phyloP scores from a whole-genome alignment of 2,329 filamentous ascomycete genomes.

The Alternaria atra region DNA sequence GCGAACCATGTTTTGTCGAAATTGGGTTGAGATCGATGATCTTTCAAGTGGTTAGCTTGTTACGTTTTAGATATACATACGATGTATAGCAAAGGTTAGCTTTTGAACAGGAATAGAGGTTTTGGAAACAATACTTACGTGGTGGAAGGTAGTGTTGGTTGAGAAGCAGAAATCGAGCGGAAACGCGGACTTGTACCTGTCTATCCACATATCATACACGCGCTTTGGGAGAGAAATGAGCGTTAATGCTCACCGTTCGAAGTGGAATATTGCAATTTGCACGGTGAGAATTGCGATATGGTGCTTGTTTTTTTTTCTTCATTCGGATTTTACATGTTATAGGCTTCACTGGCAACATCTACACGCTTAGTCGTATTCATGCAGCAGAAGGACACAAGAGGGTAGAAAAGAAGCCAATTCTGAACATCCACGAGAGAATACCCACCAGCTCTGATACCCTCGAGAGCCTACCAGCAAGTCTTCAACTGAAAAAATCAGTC shows the following conservation, averaged over 20 bases:
- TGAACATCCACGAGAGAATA: background rate
- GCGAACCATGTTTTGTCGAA: no score
- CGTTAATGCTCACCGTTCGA: background rate
- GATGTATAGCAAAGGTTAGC: background rate
- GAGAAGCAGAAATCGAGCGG: background rate
- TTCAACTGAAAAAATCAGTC: background rate
- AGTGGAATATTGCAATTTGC: background rate
- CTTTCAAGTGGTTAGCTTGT: background rate
- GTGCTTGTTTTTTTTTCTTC: background rate
- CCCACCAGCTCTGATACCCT: background rate
- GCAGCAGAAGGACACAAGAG: background rate
- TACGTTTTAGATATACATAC: background rate
- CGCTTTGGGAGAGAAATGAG: background rate
- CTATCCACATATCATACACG: background rate
- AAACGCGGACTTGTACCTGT: background rate
- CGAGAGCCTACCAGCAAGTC: background rate
- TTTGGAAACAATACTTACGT: background rate
- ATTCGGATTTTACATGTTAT: background rate
- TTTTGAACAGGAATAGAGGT: background rate
- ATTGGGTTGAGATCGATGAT: background rate
- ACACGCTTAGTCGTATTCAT: background rate
- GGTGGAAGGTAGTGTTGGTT: background rate
- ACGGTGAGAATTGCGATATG: background rate
- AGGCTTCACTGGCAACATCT: background rate
- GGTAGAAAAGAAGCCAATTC: background rate